These are phyloP conservation scores for Hypomyces perniciosus DNA, from an alignment of 2,329 filamentous ascomycete genomes.

Conservation along the genomic window DNA sequence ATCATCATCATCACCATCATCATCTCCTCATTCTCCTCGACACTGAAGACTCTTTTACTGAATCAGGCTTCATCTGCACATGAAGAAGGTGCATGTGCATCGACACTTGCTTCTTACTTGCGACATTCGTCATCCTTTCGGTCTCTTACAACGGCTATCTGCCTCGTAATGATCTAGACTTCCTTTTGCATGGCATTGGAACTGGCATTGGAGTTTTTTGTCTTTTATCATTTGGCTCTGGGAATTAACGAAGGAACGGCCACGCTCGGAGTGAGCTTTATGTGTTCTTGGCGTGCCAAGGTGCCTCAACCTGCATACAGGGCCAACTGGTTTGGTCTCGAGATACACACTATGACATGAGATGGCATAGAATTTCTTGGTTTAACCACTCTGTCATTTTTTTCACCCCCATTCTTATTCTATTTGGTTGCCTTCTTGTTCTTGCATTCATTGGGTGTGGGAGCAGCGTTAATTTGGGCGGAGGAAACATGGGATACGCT, in stretches of 20 bases:
- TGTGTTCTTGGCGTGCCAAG: constrained; percentile 5
- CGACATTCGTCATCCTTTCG: not conserved
- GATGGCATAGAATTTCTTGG: constrained; percentile 11
- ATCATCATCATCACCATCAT: not conserved
- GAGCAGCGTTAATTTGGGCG: not conserved
- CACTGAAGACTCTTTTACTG: not conserved
- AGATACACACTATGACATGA: constrained; percentile 12
- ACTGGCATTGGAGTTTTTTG: constrained; percentile 12
- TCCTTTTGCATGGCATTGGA: constrained; percentile 21
- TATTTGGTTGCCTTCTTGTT: constrained; percentile 2
- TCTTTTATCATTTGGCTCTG: constrained; percentile 15
- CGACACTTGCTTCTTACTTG: constrained; percentile 3
- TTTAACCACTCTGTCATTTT: constrained; percentile 11
- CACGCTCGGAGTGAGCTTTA: constrained; percentile 1
- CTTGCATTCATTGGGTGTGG: constrained; percentile 3
- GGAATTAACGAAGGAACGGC: constrained; percentile 7
- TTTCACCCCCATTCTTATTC: not conserved
- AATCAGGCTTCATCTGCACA: not conserved
- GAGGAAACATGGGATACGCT: constrained; percentile 12
- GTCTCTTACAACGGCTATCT: constrained; percentile 7
- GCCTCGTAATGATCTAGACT: constrained; percentile 7
- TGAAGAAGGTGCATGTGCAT: constrained; percentile 6
- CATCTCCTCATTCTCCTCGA: not conserved
- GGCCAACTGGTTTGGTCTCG: constrained; percentile 14
- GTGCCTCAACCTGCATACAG: constrained; percentile 17